Base-by-base conservation (phyloP, 768 basidiomycete species). In the Tulasnella sp. region DNA sequence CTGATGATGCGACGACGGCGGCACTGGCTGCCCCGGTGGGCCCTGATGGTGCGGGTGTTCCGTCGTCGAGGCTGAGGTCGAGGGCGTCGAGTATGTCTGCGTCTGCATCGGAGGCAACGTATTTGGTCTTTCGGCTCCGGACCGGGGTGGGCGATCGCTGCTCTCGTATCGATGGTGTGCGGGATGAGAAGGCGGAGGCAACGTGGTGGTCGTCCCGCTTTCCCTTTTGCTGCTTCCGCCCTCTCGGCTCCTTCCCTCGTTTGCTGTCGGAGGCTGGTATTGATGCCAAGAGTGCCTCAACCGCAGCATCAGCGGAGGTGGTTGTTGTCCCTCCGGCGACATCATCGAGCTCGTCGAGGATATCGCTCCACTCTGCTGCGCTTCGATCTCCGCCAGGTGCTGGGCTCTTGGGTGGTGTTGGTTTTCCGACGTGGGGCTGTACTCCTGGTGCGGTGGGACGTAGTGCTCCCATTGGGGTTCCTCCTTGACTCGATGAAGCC, bases 261-360 rank as follows among this genome's bases (percentile, higher is more conserved):
- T 39, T 44, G 42, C 42, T 39, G 38, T 74, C 39, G 72, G 72
- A 46, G 72, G 72, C 27, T 68, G 72, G 44, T 46, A 46, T 34
- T 74, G 72, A 74, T 74, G 72, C 72, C 72, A 74, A 31, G 72
- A 74, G 44, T 74, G 72, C 72, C 44, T 74, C 72, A 74, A 74
- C 44, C 38, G 38, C 72, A 74, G 21, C 44, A 38, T 74, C 72
- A 40, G 6, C 38, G 72, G 44, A 39, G 38, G 72, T 21, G 38
- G 39, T n/a, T 39, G 72, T 12, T 34, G 39, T 3, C 72, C 39
- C 24, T 46, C 44, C 31, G 44, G 34, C 39, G 72, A 36, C 72
- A 68, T 34, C 62, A 68, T 68, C 62, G 62, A 68, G 62, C 62
- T 68, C 62, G 34, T 68, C 62, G 62, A 68, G 27, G 62, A 68